A percentile compares a stretch with the other conserved stretches of the same genome.
These are phyloP conservation scores for Begonia peltatifolia DNA, from an alignment of 306 rosid genomes.

Conservation along the genomic window DNA sequence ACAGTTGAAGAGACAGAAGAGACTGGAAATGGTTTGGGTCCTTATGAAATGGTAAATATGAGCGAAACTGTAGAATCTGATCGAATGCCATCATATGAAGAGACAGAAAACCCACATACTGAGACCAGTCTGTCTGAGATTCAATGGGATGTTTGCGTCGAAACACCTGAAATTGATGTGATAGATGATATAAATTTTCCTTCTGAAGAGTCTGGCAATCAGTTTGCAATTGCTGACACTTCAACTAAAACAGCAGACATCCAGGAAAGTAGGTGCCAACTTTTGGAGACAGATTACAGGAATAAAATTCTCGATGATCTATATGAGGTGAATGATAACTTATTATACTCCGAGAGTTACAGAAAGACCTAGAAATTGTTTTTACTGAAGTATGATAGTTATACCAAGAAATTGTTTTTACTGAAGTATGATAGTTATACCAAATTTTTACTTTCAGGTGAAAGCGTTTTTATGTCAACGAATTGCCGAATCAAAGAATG, in stretches of 20 bases:
- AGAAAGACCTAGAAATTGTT: neutral
- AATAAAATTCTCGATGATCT: conserved; percentile 87
- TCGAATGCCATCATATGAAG: conserved; percentile 27
- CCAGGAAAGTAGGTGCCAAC: conserved; percentile 62
- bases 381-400: conserved; percentile 1
- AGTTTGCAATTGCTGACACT: conserved; percentile 25
- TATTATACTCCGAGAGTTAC: conserved; percentile 5
- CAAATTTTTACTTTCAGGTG: conserved; percentile 30
- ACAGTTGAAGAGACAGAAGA: conserved; percentile 66
- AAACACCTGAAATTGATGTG: conserved; percentile 57
- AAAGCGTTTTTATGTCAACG: conserved; percentile 77
- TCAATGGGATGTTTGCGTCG: conserved; percentile 86
- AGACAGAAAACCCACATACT: conserved; percentile 13
- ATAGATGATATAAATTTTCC: conserved; percentile 45
- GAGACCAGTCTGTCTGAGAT: conserved; percentile 32
- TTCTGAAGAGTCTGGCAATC: conserved; percentile 26
- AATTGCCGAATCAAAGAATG: conserved; percentile 58
- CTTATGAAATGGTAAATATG: conserved; percentile 79
- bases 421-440: conserved; percentile 2
- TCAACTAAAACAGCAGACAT: conserved; percentile 26
- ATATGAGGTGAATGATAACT: conserved; percentile 44
- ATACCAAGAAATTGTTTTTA: neutral
- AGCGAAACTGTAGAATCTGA: conserved; percentile 36
- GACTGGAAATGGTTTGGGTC: conserved; percentile 71
- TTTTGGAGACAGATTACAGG: conserved; percentile 76